Base-by-base conservation (phyloP, 2,329 filamentous ascomycete genomes). In the Teratosphaeria nubilosa region DNA sequence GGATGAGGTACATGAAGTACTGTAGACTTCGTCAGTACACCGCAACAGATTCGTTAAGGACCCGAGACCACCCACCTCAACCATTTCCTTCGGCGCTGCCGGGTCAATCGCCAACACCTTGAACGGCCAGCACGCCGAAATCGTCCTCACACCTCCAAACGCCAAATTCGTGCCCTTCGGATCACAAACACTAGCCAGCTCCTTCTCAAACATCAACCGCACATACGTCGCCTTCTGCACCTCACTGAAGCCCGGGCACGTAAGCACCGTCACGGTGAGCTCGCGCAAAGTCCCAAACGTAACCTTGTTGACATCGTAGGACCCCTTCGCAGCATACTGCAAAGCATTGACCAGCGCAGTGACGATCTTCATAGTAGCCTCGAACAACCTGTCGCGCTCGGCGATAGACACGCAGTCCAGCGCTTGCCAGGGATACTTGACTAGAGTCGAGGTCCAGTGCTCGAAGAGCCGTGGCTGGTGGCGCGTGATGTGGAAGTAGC, bases 351-450 rank as follows among this genome's bases (percentile, higher is more conserved):
- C 62, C 14, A 73, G 63, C 6, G 56, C 59, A 25, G 62, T 57
- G 51, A 71, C 55, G 45, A 68, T 61, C 6, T 55, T 20, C n/a
- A 65, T 48, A 13, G 66, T 61, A 52, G 63, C 66, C 14, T 75
- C 68, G 67, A 76, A 80, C 30, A 82, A 64, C 10, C 68, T 61
- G 57, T 77, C 75, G 53, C 78, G 77, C 58, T 80, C 76, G 50
- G 70, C 66, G 24, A 82, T 65, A 1, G 73, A 77, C 65, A 80
- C 78, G 59, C 76, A 64, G 14, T 71, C 64, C 11, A 70, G 67
- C 4, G 75, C 74, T 53, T 73, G 73, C 79, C 79, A 82, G 2
- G 80, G 80, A 60, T 77, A 82, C 76, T 81, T 82, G 69, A 76
- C 73, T 20, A 82, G 68, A 3, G 77, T 79, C 55, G 75, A 78